Evolutionary conservation across 805 yeast species (phyloP).

Genomic region (Komagataella pseudopastoris): DNA sequence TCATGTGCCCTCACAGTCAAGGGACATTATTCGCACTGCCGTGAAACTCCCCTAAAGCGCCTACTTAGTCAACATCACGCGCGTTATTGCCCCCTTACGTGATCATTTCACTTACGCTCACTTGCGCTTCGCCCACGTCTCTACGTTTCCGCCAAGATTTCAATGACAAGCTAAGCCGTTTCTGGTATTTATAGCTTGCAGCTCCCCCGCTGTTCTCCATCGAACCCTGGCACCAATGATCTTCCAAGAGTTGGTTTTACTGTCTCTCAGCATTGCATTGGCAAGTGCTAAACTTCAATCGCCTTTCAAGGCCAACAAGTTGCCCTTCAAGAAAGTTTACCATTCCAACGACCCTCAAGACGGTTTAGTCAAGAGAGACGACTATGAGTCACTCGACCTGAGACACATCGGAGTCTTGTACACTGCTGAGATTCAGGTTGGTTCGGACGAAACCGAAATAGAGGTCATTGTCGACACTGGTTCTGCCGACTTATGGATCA

Average conservation of each 20-base stretch:
- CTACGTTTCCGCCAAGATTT: background rate
- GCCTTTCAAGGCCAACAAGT: background rate
- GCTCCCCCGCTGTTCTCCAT: background rate
- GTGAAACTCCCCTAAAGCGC: background rate
- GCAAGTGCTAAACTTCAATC: background rate
- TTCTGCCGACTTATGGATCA: conserved; percentile 31
- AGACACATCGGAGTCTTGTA: conserved; percentile 15
- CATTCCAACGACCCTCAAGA: background rate
- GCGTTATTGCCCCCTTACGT: background rate
- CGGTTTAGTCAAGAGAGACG: background rate
- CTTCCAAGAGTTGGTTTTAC: background rate
- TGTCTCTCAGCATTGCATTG: background rate
- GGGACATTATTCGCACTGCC: background rate
- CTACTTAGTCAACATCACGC: too few relatives aligned
- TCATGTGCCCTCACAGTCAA: too few relatives aligned
- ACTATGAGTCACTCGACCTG: background rate
- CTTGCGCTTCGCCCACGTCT: background rate
- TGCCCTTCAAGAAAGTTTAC: background rate
- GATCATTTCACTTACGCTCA: background rate
- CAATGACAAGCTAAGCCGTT: background rate
- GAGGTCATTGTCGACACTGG: conserved; percentile 35
- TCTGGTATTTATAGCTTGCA: background rate
- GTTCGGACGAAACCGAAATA: conserved; percentile 29
- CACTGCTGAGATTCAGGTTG: conserved; percentile 26
- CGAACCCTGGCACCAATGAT: background rate